Evolutionary conservation across 768 basidiomycete species (phyloP).

Genomic region (Hemileccinum impolitum): DNA sequence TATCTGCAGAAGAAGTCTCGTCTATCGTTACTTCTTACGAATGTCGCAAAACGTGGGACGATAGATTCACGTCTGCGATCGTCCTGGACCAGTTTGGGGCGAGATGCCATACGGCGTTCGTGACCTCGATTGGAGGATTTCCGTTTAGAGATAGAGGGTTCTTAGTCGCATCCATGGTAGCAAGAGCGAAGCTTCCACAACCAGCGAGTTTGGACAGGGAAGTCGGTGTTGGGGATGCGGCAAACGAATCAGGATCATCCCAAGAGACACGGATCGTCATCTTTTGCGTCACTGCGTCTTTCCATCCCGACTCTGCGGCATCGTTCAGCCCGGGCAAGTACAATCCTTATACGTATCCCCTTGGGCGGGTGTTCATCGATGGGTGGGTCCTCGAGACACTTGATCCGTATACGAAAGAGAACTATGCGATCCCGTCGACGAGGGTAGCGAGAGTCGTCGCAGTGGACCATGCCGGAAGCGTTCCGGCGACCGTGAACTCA

Average conservation of each 20-base stretch:
- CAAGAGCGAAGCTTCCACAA: constrained; percentile 47
- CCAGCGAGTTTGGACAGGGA: constrained; percentile 39
- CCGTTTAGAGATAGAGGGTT: constrained; percentile 91
- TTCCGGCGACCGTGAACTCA: constrained; percentile 82
- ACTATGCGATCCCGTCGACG: constrained; percentile 92
- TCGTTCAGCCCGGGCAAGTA: constrained; percentile 62
- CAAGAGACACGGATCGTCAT: constrained; percentile 57
- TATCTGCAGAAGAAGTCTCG: constrained; percentile 89
- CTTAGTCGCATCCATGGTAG: constrained; percentile 71
- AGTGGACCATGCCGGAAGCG: constrained; percentile 81
- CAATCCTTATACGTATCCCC: constrained; percentile 69
- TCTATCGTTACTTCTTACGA: constrained; percentile 66
- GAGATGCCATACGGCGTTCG: constrained; percentile 67
- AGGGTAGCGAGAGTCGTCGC: constrained; percentile 81
- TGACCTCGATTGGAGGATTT: constrained; percentile 74
- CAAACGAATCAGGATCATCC: constrained; percentile 31
- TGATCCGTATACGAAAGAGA: constrained; percentile 92
- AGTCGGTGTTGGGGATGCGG: constrained; percentile 26
- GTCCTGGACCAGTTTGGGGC: constrained; percentile 77
- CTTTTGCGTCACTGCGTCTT: constrained; percentile 82
- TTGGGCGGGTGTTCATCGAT: constrained; percentile 82
- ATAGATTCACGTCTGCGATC: constrained; percentile 68
- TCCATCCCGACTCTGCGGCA: constrained; percentile 58
- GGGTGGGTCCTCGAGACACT: constrained; percentile 97
- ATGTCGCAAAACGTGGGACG: constrained; percentile 83